A percentile compares a stretch with the other conserved stretches of the same genome.
Conservation (phyloP, 225 moss, liverwort and hornwort species). For the Sphagnum contortum region DNA sequence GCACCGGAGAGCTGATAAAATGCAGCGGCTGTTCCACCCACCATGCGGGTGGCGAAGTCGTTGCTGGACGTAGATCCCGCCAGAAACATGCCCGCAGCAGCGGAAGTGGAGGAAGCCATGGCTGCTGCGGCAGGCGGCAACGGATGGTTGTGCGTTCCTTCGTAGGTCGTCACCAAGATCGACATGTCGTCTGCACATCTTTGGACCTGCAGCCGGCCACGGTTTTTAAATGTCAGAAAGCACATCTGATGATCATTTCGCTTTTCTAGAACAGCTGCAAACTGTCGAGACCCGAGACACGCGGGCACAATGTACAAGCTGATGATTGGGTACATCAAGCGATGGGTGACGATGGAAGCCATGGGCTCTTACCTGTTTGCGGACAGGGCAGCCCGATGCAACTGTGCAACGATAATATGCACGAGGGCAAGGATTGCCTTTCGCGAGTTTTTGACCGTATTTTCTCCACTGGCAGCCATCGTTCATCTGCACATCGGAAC, state of each 20-base stretch:
- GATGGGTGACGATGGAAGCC: no score
- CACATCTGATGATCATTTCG: no score
- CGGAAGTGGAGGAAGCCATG: conserved; percentile 75
- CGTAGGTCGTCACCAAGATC: conserved; percentile 64
- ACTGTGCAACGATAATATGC: conserved; percentile 79
- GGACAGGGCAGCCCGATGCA: conserved; percentile 65
- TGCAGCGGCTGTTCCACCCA: conserved; percentile 8
- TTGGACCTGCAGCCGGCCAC: conserved; percentile 43
- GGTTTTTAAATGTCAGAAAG: no score
- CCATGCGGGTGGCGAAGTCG: conserved; percentile 10
- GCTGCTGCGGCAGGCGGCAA: conserved; percentile 52
- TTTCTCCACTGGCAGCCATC: conserved; percentile 81
- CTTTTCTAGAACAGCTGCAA: no score
- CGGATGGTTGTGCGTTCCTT: conserved; percentile 64
- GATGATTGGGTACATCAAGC: no score
- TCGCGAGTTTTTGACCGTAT: conserved; percentile 77
- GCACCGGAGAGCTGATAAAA: neutral
- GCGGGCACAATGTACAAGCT: no score
- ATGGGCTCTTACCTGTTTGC: conserved; percentile 41
- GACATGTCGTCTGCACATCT: conserved; percentile 65
- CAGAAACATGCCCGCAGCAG: conserved; percentile 64
- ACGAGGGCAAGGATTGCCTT: conserved; percentile 73
- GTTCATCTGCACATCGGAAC: conserved; percentile 30
- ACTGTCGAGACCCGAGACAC: no score
- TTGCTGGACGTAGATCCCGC: conserved; percentile 47